These are phyloP conservation scores for Tetracladium setigerum DNA, from an alignment of 495 filamentous ascomycete species.

Conservation along the genomic window DNA sequence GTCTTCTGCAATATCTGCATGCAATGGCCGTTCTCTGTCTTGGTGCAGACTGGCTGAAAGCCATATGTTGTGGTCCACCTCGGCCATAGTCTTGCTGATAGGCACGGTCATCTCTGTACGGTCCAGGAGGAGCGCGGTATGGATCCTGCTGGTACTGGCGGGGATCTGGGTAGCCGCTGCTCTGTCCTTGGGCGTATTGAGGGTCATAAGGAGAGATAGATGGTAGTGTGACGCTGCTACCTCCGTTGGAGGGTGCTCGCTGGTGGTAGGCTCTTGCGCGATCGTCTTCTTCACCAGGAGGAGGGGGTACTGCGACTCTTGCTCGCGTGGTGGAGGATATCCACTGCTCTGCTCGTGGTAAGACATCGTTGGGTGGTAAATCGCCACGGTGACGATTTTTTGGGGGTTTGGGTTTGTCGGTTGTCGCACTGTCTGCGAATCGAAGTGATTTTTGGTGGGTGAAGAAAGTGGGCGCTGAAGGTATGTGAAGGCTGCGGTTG, in stretches of 20 bases:
- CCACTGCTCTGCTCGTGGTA: constrained; percentile 23
- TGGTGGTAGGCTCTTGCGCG: constrained; percentile 29
- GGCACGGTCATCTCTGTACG: constrained; percentile 16
- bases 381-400: constrained; percentile 13
- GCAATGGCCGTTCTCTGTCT: constrained; percentile 77
- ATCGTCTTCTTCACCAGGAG: constrained; percentile 38
- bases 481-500: too few species aligned
- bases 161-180: constrained; percentile 15
- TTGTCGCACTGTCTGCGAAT: too few species aligned
- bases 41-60: constrained; percentile 51
- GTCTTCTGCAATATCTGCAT: constrained; percentile 74
- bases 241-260: constrained; percentile 12
- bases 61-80: constrained; percentile 18
- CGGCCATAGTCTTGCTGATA: constrained; percentile 19
- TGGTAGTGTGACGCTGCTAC: constrained; percentile 19
- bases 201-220: constrained; percentile 21
- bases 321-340: constrained; percentile 1
- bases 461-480: too few species aligned
- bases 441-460: background rate
- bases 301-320: constrained; percentile 39
- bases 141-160: constrained; percentile 14
- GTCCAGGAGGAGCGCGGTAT: constrained; percentile 4
- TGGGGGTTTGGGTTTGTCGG: background rate
- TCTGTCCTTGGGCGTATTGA: constrained; percentile 14
- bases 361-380: constrained; percentile 19